Evolutionary conservation across 305 asterid genomes (phyloP).

Genomic region (Fraxinus greggii): DNA sequence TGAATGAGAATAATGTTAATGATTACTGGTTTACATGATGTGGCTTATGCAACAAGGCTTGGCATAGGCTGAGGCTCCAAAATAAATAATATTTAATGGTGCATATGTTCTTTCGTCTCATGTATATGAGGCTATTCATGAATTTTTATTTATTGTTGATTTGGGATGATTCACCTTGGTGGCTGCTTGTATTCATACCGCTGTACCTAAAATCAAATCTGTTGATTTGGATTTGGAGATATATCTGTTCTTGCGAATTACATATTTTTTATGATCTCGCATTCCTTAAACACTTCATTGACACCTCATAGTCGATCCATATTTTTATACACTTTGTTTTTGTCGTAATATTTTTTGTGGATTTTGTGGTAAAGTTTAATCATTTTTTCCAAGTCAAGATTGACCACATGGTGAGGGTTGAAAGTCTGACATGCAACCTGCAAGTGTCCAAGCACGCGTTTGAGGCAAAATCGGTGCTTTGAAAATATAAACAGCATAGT

Average conservation of each 20-base stretch:
- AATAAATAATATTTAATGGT: neutral
- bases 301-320: neutral
- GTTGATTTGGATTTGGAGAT: neutral
- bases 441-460: neutral
- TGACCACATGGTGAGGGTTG: conserved; percentile 15
- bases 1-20: neutral
- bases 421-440: neutral
- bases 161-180: neutral
- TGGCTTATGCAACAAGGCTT: neutral
- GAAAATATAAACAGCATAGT: neutral
- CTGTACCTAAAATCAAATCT: neutral
- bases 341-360: neutral
- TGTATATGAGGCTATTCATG: neutral
- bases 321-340: neutral
- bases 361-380: neutral
- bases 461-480: neutral
- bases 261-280: neutral
- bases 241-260: neutral
- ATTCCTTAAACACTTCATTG: neutral
- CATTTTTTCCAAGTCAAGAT: neutral
- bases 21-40: neutral
- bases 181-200: neutral
- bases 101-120: neutral
- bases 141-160: neutral
- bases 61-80: neutral